These are phyloP conservation scores for Cenchrus fungigraminus DNA, from an alignment of 176 grass and related monocot species.

Conservation along the genomic window DNA sequence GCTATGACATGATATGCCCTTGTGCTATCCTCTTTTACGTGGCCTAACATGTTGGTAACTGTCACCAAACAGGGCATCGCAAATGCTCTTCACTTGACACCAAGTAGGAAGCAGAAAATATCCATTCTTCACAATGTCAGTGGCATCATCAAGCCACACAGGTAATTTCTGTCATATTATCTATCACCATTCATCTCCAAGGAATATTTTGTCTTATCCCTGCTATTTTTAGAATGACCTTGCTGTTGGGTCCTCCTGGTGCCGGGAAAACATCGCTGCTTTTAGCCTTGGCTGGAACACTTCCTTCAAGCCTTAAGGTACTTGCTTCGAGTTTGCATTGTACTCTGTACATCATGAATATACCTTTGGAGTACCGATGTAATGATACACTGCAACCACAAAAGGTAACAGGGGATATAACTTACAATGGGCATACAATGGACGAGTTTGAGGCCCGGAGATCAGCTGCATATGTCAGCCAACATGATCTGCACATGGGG, in stretches of 20 bases:
- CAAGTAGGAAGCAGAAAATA: constrained; percentile 52
- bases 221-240: constrained; percentile 61
- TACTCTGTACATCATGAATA: not conserved
- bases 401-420: constrained; percentile 56
- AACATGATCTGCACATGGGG: constrained; percentile 76
- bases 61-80: constrained; percentile 39
- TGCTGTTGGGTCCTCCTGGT: constrained; percentile 78
- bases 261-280: constrained; percentile 78
- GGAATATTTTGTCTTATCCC: not conserved
- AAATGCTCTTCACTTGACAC: constrained; percentile 38
- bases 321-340: not conserved
- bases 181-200: not conserved
- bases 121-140: constrained; percentile 67
- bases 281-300: constrained; percentile 71
- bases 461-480: constrained; percentile 78
- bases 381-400: not conserved
- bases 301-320: constrained; percentile 57
- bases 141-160: constrained; percentile 79
- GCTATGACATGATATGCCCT: not conserved
- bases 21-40: not conserved
- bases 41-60: constrained; percentile 13
- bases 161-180: constrained; percentile 23
- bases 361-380: constrained; percentile 9
- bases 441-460: constrained; percentile 68
- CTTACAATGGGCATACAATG: constrained; percentile 75